These are phyloP conservation scores for Suillus subalutaceus DNA, from an alignment of 768 basidiomycete genomes.

Conservation along the genomic window DNA sequence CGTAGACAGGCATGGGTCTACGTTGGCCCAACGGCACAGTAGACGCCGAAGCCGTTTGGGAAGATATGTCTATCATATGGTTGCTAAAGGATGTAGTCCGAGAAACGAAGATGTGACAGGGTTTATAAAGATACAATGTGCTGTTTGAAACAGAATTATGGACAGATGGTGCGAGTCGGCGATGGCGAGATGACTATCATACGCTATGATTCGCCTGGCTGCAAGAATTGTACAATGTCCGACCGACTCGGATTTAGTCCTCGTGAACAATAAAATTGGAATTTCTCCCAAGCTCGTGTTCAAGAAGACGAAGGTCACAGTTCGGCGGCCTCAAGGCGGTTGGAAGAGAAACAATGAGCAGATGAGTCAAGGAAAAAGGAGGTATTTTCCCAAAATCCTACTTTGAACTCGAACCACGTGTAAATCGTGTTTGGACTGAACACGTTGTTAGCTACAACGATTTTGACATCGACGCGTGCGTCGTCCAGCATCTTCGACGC, in stretches of 20 bases:
- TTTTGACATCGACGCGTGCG: not conserved
- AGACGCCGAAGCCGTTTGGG: not conserved
- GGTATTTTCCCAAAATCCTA: constrained; percentile 2
- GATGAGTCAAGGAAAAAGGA: not conserved
- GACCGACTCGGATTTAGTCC: constrained; percentile 6
- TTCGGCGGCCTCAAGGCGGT: not conserved
- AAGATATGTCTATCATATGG: not conserved
- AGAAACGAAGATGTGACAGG: not conserved
- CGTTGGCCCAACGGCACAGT: constrained; percentile 4
- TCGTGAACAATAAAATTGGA: constrained; percentile 7
- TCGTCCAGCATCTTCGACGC: not conserved
- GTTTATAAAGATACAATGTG: not conserved
- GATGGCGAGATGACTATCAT: not conserved
- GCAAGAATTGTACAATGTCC: constrained; percentile 6
- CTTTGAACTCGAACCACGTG: constrained; percentile 6
- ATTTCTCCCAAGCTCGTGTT: constrained; percentile 12
- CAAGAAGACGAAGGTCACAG: constrained; percentile 3
- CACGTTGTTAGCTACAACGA: not conserved
- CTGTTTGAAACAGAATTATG: not conserved
- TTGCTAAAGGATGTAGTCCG: not conserved
- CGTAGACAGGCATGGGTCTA: constrained; percentile 22
- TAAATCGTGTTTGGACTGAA: not conserved
- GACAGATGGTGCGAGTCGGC: not conserved
- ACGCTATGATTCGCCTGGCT: not conserved
- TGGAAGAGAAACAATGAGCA: not conserved